A percentile compares a stretch with the other conserved stretches of the same genome.
Evolutionary conservation across 2,329 filamentous ascomycete genomes (phyloP).

Genomic region (Pezicula radicicola): DNA sequence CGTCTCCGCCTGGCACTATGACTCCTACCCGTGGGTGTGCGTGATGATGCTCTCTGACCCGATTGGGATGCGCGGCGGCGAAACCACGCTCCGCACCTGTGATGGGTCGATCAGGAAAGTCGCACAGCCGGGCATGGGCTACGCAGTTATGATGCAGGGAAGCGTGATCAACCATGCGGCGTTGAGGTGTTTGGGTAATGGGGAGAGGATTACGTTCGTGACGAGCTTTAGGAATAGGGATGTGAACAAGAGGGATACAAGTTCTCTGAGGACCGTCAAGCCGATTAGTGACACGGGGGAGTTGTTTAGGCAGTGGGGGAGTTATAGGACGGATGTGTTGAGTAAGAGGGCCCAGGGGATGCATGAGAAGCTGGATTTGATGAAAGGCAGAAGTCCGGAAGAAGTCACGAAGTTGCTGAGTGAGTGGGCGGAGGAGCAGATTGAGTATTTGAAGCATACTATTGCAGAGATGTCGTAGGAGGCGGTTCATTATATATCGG

Average conservation of each 20-base stretch:
- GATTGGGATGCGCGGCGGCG: constrained; percentile 40
- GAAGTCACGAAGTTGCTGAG: neutral
- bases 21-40: constrained; percentile 42
- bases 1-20: constrained; percentile 38
- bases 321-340: constrained; percentile 24
- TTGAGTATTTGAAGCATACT: neutral
- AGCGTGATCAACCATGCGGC: constrained; percentile 35
- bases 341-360: constrained; percentile 17
- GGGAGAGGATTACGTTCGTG: constrained; percentile 36
- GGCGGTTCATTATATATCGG: no score
- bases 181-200: constrained; percentile 26
- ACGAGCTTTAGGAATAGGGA: constrained; percentile 33
- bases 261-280: constrained; percentile 18
- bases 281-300: constrained; percentile 23
- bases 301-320: constrained; percentile 24
- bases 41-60: constrained; percentile 42
- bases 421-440: neutral
- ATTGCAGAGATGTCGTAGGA: neutral
- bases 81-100: constrained; percentile 54
- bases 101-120: constrained; percentile 35
- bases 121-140: constrained; percentile 33
- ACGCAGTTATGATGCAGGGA: constrained; percentile 35
- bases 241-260: constrained; percentile 30
- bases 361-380: constrained; percentile 15
- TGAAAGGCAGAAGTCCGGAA: constrained; percentile 1